Percentiles rank a stretch among this genome's conserved stretches.
Conservation (phyloP, 2,329 filamentous ascomycete species). For the Alternaria tenuissima region DNA sequence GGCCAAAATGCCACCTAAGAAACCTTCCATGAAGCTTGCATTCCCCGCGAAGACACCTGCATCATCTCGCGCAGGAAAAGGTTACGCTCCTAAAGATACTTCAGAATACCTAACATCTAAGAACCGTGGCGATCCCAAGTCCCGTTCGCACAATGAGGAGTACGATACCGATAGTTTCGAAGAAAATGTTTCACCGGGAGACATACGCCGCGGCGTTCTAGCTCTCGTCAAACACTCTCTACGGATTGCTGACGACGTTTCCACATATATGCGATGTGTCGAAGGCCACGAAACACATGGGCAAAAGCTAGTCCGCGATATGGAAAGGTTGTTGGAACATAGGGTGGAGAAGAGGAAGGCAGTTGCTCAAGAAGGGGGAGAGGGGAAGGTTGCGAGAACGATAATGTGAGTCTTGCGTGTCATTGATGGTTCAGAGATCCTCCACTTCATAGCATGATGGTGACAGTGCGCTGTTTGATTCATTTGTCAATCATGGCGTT, state of each 20-base stretch:
- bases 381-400: not conserved
- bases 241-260: not conserved
- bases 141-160: not conserved
- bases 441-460: not conserved
- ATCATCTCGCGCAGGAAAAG: too few relatives aligned
- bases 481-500: not conserved
- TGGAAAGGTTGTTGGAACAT: not conserved
- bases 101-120: too few relatives aligned
- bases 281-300: not conserved
- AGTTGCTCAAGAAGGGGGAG: not conserved
- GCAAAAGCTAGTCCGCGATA: not conserved
- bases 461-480: not conserved
- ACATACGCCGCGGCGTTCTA: not conserved
- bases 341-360: not conserved
- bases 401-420: not conserved
- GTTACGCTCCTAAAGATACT: too few relatives aligned
- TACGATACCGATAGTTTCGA: not conserved
- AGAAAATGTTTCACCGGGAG: not conserved
- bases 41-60: too few relatives aligned
- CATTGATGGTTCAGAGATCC: not conserved
- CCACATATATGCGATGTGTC: not conserved
- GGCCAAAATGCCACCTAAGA: not conserved
- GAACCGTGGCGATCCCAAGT: too few relatives aligned
- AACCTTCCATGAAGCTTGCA: not conserved
- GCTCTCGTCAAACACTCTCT: not conserved